Evolutionary conservation across 306 rosid species (phyloP), one percentile per base, ranked within the genome.

Genomic region (Ormosia semicastrata): DNA sequence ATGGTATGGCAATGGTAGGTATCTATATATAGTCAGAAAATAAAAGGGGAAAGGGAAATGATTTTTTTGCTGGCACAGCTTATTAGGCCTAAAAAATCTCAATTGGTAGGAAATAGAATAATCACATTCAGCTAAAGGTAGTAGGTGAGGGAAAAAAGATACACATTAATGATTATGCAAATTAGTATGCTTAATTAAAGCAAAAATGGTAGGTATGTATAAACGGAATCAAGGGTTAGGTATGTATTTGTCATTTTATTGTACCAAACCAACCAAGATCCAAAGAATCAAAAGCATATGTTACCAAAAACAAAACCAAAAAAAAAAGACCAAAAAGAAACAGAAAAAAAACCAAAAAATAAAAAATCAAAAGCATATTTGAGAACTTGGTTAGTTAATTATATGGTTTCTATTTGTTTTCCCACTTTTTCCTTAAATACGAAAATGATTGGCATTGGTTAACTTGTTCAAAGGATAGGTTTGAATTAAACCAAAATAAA

Each of bases 111-210:
- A 58, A 46, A 70, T 37, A 44, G 58, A 58, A 34, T 44, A 54
- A 56, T 39, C 53, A 62, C 41, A 17, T 83, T 83, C 2, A 50
- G 65, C 69, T 29, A n/a, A 71, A 34, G 71, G 39, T 0, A 44
- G 83, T 84, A 18, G 87, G 80, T 84, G 81, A 84, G 76, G 9
- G n/a, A 29, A 78, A 65, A 66, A n/a, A 57, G 71, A 24, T n/a
- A 3, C 18, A 30, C 49, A 56, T 34, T 82, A 56, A 66, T 34
- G 7, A 70, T 2, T 18, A 64, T n/a, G 49, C 40, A 63, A 73
- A 72, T 65, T 40, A 41, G 66, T 63, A 18, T 53, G 46, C 54
- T 83, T 83, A 77, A 76, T 65, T 17, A 82, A 75, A 60, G 46
- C 8, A 37, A 29, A 68, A 60, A 17, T 29, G 69, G 50, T 36